Percentiles rank a stretch among this genome's conserved stretches.
phyloP scores from a whole-genome alignment of 495 filamentous ascomycete genomes.

The Aspergillus avenaceus region DNA sequence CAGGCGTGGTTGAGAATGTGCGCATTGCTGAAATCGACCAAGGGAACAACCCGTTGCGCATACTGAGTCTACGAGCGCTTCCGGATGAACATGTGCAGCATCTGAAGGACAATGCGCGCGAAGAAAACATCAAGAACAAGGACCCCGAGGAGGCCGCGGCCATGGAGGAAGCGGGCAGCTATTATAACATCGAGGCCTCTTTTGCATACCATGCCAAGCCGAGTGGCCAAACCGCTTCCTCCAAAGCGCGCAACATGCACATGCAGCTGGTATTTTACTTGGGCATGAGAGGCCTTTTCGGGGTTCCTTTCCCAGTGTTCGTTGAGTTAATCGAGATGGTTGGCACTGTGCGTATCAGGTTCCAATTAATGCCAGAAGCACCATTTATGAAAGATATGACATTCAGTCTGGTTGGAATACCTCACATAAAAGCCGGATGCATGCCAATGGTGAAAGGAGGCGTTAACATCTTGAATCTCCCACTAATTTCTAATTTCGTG shows the following conservation, averaged over 20 bases:
- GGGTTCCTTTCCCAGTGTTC: slow-evolving; percentile 83
- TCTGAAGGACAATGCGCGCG: slow-evolving; percentile 72
- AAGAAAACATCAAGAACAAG: slow-evolving; percentile 72
- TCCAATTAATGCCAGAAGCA: slow-evolving; percentile 82
- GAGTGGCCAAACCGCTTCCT: slow-evolving; percentile 59
- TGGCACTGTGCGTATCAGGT: slow-evolving; percentile 74
- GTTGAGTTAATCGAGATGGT: slow-evolving; percentile 84
- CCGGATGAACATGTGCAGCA: slow-evolving; percentile 78
- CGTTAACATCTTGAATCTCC: slow-evolving; percentile 88
- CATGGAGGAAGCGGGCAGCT: slow-evolving; percentile 86
- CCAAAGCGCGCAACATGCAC: slow-evolving; percentile 90
- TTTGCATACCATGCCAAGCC: slow-evolving; percentile 91
- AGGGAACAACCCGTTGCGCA: slow-evolving; percentile 82
- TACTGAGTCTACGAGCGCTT: slow-evolving; percentile 83
- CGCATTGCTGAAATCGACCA: slow-evolving; percentile 95
- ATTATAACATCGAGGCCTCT: slow-evolving; percentile 90
- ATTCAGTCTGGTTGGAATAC: slow-evolving; percentile 88
- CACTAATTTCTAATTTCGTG: slow-evolving; percentile 92
- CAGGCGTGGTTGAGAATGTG: slow-evolving; percentile 86
- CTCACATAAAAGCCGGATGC: slow-evolving; percentile 86
- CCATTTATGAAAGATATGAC: slow-evolving; percentile 90
- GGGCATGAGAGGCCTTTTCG: slow-evolving; percentile 68
- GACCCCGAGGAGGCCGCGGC: slow-evolving; percentile 86
- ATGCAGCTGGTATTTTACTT: slow-evolving; percentile 95
- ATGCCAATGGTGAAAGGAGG: slow-evolving; percentile 84